Percentiles rank a stretch among this genome's conserved stretches.
Conservation (phyloP, 495 filamentous ascomycete species). For the Patellaria atrata region DNA sequence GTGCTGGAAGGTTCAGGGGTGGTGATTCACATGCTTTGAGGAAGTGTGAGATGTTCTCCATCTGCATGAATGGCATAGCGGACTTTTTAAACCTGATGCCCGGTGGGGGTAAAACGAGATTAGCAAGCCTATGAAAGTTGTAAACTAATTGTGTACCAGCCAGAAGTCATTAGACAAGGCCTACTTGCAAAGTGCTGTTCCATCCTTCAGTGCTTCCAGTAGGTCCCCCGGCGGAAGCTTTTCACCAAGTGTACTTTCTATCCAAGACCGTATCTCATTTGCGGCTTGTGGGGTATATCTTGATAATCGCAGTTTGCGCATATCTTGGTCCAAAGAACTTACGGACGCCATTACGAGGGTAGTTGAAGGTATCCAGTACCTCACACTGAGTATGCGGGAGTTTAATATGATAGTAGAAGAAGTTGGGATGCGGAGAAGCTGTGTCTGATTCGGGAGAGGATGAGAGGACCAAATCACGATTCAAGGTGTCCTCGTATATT, state of each 20-base stretch:
- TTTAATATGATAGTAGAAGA: too few species aligned
- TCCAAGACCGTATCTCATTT: slow-evolving; percentile 74
- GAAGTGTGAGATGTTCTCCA: slow-evolving; percentile 98
- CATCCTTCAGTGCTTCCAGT: slow-evolving; percentile 76
- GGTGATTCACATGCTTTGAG: slow-evolving; percentile 70
- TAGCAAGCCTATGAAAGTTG: slow-evolving; percentile 53
- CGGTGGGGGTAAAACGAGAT: slow-evolving; percentile 60
- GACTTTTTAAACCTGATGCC: slow-evolving; percentile 72
- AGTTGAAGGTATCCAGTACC: too few species aligned
- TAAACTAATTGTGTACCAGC: slow-evolving; percentile 6
- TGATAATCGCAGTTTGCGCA: slow-evolving; percentile 80
- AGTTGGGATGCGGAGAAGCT: too few species aligned
- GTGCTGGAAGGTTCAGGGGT: slow-evolving; percentile 74
- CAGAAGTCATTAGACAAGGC: slow-evolving; percentile 6
- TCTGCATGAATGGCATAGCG: slow-evolving; percentile 94
- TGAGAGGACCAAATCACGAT: too few species aligned
- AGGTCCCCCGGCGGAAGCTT: slow-evolving; percentile 59
- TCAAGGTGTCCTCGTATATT: too few species aligned
- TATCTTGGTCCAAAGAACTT: slow-evolving; percentile 82
- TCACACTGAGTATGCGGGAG: too few species aligned
- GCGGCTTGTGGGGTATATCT: slow-evolving; percentile 91
- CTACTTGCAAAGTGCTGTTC: slow-evolving; percentile 81
- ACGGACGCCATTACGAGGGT: slow-evolving; percentile 74
- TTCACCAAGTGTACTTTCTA: slow-evolving; percentile 67
- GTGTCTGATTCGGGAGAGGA: too few species aligned